These are phyloP conservation scores for Jimgerdemannia lactiflua DNA, from an alignment of 192 early-diverging fungal species.

Conservation along the genomic window DNA sequence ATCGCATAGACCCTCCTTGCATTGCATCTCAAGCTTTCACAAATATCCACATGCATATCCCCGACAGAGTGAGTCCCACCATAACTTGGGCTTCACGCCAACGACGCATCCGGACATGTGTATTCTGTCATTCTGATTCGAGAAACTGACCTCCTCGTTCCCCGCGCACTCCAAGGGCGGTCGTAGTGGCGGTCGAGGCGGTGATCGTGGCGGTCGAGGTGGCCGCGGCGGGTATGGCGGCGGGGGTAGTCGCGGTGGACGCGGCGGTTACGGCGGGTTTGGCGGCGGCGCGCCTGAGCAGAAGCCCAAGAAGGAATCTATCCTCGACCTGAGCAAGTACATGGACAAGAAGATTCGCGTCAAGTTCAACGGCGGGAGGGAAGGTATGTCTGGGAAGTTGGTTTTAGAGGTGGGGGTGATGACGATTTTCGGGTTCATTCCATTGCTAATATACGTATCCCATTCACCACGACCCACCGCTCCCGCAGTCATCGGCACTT, in stretches of 20 bases:
- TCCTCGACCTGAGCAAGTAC: slow-evolving; percentile 93
- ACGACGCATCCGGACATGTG: too few species aligned
- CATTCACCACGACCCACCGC: neutral
- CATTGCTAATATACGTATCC: neutral
- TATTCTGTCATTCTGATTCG: too few species aligned
- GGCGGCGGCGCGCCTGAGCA: slow-evolving; percentile 38
- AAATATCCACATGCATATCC: neutral
- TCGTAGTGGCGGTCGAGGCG: neutral
- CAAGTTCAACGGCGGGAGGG: slow-evolving; percentile 90
- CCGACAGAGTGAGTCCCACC: neutral
- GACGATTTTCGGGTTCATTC: neutral
- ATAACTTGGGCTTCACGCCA: too few species aligned
- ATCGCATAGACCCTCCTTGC: too few species aligned
- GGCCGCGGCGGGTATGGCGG: slow-evolving; percentile 35
- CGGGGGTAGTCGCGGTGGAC: slow-evolving; percentile 44
- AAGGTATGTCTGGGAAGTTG: slow-evolving; percentile 62
- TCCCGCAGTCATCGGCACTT: slow-evolving; percentile 73
- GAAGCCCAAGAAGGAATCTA: slow-evolving; percentile 82
- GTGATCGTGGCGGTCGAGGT: neutral
- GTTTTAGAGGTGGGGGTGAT: neutral
- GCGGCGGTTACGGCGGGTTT: slow-evolving; percentile 37
- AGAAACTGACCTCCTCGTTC: too few species aligned
- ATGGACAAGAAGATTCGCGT: slow-evolving; percentile 89
- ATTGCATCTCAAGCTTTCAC: neutral
- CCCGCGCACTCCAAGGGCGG: too few species aligned